These are phyloP conservation scores for Saturnispora kantuleensis DNA, from an alignment of 805 yeast species.

Conservation along the genomic window DNA sequence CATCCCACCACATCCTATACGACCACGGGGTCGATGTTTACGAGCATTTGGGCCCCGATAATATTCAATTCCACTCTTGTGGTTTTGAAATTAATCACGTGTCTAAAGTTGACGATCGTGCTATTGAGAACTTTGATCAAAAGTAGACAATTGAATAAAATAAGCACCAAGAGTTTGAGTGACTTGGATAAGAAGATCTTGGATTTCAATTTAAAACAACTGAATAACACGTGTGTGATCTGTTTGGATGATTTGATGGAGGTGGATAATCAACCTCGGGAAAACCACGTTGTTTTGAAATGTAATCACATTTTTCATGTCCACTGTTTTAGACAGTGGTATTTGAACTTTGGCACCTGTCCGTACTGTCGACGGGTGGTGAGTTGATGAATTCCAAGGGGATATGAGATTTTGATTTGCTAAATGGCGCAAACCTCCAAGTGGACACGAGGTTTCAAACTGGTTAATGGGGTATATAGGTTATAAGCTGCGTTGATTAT, in stretches of 20 bases:
- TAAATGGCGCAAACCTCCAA: too few relatives aligned
- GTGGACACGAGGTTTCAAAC: too few relatives aligned
- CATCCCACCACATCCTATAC: slow-evolving; percentile 6
- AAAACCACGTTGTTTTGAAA: slow-evolving; percentile 4
- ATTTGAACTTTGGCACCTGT: slow-evolving; percentile 11
- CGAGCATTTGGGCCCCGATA: slow-evolving; percentile 11
- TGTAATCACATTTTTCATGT: slow-evolving; percentile 16
- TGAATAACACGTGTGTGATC: slow-evolving; percentile 14
- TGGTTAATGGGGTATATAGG: too few relatives aligned
- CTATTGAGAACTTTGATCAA: slow-evolving; percentile 12
- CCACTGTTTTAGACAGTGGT: slow-evolving; percentile 16
- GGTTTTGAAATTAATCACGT: slow-evolving; percentile 12
- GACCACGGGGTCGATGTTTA: slow-evolving; percentile 5
- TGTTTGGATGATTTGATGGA: slow-evolving; percentile 12
- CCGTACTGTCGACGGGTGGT: slow-evolving; percentile 14
- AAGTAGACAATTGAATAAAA: slow-evolving; percentile 13
- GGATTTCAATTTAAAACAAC: slow-evolving; percentile 1
- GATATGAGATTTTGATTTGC: too few relatives aligned
- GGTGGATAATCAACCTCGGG: neutral
- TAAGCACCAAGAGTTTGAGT: slow-evolving; percentile 3
- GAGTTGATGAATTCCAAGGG: neutral
- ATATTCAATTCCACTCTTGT: slow-evolving; percentile 12
- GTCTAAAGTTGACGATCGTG: slow-evolving; percentile 11
- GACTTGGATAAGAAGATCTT: neutral
- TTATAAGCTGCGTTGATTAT: too few relatives aligned